Base-by-base conservation (phyloP, 2,329 filamentous ascomycete genomes). In the Penicillium rolfsii region DNA sequence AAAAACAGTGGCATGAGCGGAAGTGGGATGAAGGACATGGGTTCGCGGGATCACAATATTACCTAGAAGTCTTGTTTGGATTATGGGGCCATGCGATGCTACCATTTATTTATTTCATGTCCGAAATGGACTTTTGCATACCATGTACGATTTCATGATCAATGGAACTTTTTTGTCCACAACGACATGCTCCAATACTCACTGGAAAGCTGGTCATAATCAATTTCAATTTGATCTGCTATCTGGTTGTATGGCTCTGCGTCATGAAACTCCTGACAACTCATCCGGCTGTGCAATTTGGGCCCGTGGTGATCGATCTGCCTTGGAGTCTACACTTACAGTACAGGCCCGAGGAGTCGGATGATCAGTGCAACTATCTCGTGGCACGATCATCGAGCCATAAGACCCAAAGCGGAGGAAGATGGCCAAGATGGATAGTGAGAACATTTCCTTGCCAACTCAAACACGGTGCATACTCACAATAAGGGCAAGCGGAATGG, bases 61-160 rank as follows among this genome's bases (percentile, higher is more conserved):
- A n/a, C 22, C 40, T 12, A 53, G 36, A 40, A 38, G 35, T 11
- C 35, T 26, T 38, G 30, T 53, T 16, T 11, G 4, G 30, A 40
- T 0, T 12, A 7, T 16, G 4, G 14, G 11, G 35, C 5, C n/a
- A 26, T 45, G 22, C 22, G 19, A n/a, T 46, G 16, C 2, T 45
- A 36, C 16, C 41, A 22, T 38, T 48, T 36, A 36, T 12, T 38
- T 33, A 11, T 48, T 35, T 50, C 38, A 24, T 30, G 40, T 33
- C 19, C 41, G 7, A 3, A 2, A 9, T 26, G 41, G 28, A 56
- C 28, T 36, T 43, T 43, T 59, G 57, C 57, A 59, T 57, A 59
- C 26, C 30, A 41, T 36, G 36, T 52, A 64, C 57, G 63, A 65
- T 56, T 52, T 65, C 59, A 63, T 64, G 63, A 65, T 61, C 46